phyloP scores from a whole-genome alignment of 179 eudicot genomes.

The Corrigiola litoralis region DNA sequence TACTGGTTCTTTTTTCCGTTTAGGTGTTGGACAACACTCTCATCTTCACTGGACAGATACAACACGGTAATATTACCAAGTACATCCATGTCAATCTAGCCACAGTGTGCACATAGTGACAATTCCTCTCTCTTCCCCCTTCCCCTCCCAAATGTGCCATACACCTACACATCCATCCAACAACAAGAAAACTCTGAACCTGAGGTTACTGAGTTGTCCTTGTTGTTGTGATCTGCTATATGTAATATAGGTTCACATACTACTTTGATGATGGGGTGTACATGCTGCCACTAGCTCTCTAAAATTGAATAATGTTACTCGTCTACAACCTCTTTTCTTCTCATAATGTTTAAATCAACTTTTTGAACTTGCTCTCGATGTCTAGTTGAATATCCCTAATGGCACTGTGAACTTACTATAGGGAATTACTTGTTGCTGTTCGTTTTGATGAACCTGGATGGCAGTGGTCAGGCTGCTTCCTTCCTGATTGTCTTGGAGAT shows the following conservation, averaged over 20 bases:
- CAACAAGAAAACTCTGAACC: neutral
- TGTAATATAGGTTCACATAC: neutral
- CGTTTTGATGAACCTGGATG: constrained; percentile 91
- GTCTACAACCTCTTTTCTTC: no score
- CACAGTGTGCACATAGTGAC: neutral
- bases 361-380: no score
- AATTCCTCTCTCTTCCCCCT: neutral
- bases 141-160: no score
- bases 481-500: constrained; percentile 88
- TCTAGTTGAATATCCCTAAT: neutral
- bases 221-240: neutral
- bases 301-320: no score
- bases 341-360: no score
- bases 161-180: neutral
- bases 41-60: constrained; percentile 88
- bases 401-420: constrained; percentile 26
- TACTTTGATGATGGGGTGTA: no score
- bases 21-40: constrained; percentile 67
- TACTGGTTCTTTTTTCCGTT: constrained; percentile 48
- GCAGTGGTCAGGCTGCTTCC: constrained; percentile 99
- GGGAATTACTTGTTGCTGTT: constrained; percentile 76
- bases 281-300: neutral
- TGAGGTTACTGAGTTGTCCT: neutral
- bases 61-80: constrained; percentile 46
- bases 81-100: neutral